Percentiles rank a stretch among this genome's conserved stretches.
phyloP scores from a whole-genome alignment of 352 stramenopile genomes.

The Globisporangium emineosum region DNA sequence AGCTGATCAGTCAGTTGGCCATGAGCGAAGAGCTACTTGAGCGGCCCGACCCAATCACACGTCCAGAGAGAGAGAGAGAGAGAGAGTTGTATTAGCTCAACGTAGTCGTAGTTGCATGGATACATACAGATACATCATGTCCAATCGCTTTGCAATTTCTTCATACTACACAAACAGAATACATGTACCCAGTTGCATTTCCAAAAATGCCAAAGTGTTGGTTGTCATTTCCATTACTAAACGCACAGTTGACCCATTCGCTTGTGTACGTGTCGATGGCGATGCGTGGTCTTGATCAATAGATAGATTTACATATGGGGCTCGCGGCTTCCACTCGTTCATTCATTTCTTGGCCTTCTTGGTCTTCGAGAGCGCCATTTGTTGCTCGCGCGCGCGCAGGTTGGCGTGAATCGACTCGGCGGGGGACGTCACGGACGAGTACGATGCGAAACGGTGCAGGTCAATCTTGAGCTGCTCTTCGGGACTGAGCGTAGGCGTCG shows the following conservation, averaged over 20 bases:
- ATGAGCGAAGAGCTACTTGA: neutral
- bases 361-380: constrained; percentile 21
- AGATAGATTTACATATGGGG: constrained; percentile 16
- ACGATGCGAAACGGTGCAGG: constrained; percentile 62
- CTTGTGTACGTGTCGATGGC: too few species aligned
- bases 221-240: neutral
- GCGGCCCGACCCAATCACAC: neutral
- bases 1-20: too few species aligned
- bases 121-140: neutral
- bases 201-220: neutral
- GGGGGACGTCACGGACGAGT: constrained; percentile 64
- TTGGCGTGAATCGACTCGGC: constrained; percentile 42
- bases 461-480: constrained; percentile 68
- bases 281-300: too few species aligned
- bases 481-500: constrained; percentile 23
- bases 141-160: neutral
- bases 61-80: neutral
- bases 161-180: constrained; percentile 1
- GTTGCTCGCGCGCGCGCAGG: constrained; percentile 24
- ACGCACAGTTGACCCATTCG: too few species aligned
- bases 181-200: neutral
- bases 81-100: neutral
- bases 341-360: constrained; percentile 28
- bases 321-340: too few species aligned
- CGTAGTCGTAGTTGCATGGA: constrained; percentile 5